Percentiles rank a stretch among this genome's conserved stretches.
These are phyloP conservation scores for Xylaria palmicola DNA, from an alignment of 495 filamentous ascomycete species.

Conservation along the genomic window DNA sequence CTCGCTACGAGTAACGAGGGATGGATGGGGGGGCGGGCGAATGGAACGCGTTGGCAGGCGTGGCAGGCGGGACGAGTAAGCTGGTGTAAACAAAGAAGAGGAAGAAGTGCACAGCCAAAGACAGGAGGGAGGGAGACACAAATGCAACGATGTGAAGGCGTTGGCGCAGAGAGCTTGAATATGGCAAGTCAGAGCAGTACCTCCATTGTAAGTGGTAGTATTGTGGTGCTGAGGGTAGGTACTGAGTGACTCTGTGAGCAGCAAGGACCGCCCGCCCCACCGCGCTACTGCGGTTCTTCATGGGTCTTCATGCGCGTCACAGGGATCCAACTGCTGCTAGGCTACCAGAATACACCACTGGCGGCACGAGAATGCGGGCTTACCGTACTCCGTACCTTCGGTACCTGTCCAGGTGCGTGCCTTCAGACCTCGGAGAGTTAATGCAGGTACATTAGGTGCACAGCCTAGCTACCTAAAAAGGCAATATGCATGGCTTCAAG, in stretches of 20 bases:
- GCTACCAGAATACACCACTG: background rate
- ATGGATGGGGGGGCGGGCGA: background rate
- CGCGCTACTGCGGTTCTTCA: conserved; percentile 12
- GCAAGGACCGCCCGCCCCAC: conserved; percentile 18
- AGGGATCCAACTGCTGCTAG: conserved; percentile 12
- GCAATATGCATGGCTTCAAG: too few relatives aligned
- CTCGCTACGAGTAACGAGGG: background rate
- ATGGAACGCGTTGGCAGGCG: background rate
- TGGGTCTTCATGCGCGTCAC: conserved; percentile 16
- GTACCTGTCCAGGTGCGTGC: background rate
- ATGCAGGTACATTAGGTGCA: too few relatives aligned
- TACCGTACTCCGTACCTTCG: background rate
- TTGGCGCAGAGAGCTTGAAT: background rate
- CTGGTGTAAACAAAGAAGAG: conserved; percentile 9
- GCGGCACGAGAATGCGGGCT: background rate
- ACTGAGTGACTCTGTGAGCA: background rate
- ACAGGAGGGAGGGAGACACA: background rate
- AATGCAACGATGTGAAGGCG: background rate
- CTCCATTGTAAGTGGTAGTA: background rate
- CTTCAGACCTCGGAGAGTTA: too few relatives aligned
- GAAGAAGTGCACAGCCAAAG: conserved; percentile 6
- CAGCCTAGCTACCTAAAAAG: too few relatives aligned
- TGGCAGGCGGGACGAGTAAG: background rate
- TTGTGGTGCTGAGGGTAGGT: background rate
- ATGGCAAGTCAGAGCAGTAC: background rate